A percentile compares a stretch with the other conserved stretches of the same genome.
These are phyloP conservation scores for Aspergillus baeticus DNA, from an alignment of 495 filamentous ascomycete genomes.

Conservation along the genomic window DNA sequence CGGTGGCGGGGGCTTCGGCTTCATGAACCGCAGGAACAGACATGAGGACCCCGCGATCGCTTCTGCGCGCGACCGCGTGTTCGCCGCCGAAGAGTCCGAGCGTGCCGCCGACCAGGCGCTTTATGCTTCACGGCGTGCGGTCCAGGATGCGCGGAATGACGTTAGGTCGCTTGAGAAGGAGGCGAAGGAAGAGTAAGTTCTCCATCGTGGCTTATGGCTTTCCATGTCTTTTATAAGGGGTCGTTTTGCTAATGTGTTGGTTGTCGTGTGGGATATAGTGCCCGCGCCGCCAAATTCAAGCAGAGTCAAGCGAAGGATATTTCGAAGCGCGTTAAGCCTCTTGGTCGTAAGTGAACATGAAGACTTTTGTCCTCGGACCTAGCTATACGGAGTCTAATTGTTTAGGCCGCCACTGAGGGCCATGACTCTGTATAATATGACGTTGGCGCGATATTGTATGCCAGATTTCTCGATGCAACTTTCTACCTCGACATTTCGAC, in stretches of 20 bases:
- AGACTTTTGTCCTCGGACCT: too few species aligned
- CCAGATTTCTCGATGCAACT: too few species aligned
- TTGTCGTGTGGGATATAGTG: conserved; percentile 18
- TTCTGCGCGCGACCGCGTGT: conserved; percentile 55
- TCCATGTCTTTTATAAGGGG: too few species aligned
- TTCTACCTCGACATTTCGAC: too few species aligned
- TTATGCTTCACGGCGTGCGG: conserved; percentile 51
- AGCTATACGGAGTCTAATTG: too few species aligned
- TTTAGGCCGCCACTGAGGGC: too few species aligned
- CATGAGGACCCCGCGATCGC: conserved; percentile 58
- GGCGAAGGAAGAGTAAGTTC: conserved; percentile 58
- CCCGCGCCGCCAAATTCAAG: conserved; percentile 64
- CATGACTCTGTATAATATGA: too few species aligned
- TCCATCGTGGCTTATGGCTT: too few species aligned
- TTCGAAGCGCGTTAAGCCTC: conserved; percentile 62
- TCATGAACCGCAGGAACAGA: not conserved
- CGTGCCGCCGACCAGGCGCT: conserved; percentile 62
- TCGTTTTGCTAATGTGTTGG: too few species aligned
- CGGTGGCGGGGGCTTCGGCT: conserved; percentile 29
- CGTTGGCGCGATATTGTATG: too few species aligned
- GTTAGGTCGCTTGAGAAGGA: conserved; percentile 62
- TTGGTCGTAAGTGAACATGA: conserved; percentile 53
- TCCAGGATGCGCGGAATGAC: conserved; percentile 60
- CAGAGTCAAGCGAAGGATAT: conserved; percentile 61
- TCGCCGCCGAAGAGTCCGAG: conserved; percentile 47